Conservation (phyloP, 2,329 filamentous ascomycete species). For the Cladosporium sp. region DNA sequence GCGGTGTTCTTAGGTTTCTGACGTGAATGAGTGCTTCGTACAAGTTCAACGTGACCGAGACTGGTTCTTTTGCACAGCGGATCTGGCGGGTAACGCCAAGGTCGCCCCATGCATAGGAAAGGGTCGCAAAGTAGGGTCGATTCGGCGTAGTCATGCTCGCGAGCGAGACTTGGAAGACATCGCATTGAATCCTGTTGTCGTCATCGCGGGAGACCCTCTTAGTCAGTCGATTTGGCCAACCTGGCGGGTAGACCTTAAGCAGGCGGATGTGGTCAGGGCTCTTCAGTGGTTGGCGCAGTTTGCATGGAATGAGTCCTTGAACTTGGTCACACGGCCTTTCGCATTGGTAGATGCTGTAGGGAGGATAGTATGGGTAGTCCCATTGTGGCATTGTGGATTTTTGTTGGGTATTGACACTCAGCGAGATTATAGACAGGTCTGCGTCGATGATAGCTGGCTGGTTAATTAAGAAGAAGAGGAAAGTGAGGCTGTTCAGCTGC, state of each 20-base stretch:
- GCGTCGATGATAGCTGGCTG: not conserved
- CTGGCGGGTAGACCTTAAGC: not conserved
- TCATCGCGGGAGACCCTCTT: not conserved
- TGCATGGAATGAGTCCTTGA: not conserved
- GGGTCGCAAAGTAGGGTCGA: not conserved
- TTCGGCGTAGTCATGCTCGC: not conserved
- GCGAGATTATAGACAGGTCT: not conserved
- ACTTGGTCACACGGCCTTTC: not conserved
- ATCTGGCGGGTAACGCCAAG: not conserved
- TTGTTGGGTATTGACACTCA: not conserved
- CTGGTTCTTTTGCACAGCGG: not conserved
- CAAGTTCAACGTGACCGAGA: not conserved
- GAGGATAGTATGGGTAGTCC: not conserved
- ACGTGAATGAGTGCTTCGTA: not conserved
- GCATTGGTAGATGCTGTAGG: not conserved
- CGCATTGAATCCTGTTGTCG: not conserved
- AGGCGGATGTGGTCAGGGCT: not conserved
- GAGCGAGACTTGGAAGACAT: not conserved
- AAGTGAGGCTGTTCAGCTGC: not conserved
- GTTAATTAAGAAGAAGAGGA: not conserved
- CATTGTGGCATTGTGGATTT: not conserved
- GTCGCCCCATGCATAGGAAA: not conserved
- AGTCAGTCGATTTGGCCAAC: not conserved
- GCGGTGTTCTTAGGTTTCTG: not conserved
- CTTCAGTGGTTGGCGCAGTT: not conserved